Conservation (phyloP, 2,329 filamentous ascomycete species). For the Microdochium paspali region DNA sequence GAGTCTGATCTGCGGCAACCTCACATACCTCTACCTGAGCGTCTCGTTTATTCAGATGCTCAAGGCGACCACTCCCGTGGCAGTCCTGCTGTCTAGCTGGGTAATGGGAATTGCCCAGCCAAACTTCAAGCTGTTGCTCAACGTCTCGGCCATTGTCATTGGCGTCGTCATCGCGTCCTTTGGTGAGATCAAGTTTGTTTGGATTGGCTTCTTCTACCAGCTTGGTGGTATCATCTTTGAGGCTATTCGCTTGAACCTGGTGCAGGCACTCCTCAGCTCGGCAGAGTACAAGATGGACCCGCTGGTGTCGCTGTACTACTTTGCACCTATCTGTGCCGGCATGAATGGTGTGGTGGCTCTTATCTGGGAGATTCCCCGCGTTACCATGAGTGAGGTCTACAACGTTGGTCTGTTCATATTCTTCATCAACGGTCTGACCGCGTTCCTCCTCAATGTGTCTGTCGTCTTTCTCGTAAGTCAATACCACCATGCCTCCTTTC, state of each 20-base stretch:
- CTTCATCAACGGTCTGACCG: slow-evolving; percentile 66
- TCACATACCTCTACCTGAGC: slow-evolving; percentile 90
- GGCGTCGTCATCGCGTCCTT: slow-evolving; percentile 92
- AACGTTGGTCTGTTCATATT: slow-evolving; percentile 65
- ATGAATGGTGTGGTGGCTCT: slow-evolving; percentile 72
- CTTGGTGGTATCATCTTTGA: slow-evolving; percentile 72
- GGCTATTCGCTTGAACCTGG: slow-evolving; percentile 74
- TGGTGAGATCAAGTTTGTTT: slow-evolving; percentile 89
- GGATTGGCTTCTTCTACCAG: slow-evolving; percentile 72
- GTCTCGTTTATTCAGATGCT: slow-evolving; percentile 99
- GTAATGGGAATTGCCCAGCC: slow-evolving; percentile 73
- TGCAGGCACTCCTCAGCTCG: slow-evolving; percentile 72
- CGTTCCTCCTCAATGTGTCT: slow-evolving; percentile 75
- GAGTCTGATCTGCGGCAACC: slow-evolving; percentile 91
- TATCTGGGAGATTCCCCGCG: slow-evolving; percentile 61
- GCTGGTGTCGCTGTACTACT: slow-evolving; percentile 82
- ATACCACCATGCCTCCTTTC: background rate
- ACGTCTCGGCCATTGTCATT: slow-evolving; percentile 89
- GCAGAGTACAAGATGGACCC: slow-evolving; percentile 90
- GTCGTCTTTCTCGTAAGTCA: slow-evolving; percentile 72
- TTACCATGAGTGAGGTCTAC: slow-evolving; percentile 62
- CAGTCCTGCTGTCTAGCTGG: slow-evolving; percentile 86
- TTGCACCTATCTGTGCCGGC: slow-evolving; percentile 71
- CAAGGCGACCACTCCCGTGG: slow-evolving; percentile 94
- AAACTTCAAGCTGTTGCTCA: slow-evolving; percentile 79